phyloP scores from a whole-genome alignment of 352 stramenopile species.

The Pythium biforme region DNA sequence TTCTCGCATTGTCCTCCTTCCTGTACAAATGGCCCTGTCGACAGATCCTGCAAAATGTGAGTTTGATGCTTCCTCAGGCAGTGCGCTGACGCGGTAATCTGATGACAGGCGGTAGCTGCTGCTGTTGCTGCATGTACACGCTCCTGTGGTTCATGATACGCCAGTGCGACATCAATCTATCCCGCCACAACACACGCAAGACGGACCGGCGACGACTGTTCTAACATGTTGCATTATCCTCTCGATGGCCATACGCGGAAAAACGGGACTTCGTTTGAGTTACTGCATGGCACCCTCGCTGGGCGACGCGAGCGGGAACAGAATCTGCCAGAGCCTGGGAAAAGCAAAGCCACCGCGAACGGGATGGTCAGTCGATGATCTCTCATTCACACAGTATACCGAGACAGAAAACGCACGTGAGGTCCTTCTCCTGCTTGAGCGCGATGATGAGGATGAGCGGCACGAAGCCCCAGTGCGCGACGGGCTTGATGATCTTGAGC shows the following conservation, averaged over 20 bases:
- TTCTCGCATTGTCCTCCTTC: no score
- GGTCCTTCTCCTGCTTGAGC: constrained; percentile 70
- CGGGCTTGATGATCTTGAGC: constrained; percentile 81
- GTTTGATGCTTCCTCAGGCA: no score
- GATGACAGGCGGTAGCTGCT: no score
- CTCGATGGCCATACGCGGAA: not conserved
- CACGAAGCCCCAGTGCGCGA: constrained; percentile 82
- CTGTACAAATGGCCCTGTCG: no score
- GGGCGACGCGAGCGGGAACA: constrained; percentile 72
- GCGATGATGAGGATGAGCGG: constrained; percentile 80
- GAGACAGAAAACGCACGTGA: constrained; percentile 46
- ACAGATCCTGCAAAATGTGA: no score
- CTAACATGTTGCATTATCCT: not conserved
- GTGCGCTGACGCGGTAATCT: no score
- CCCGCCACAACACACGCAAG: not conserved
- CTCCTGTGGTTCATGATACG: no score
- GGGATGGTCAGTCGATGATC: not conserved
- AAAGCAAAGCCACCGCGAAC: constrained; percentile 5
- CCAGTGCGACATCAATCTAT: no score
- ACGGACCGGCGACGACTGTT: not conserved
- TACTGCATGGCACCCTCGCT: constrained; percentile 51
- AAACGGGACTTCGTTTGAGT: not conserved
- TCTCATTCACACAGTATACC: not conserved
- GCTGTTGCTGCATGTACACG: no score
- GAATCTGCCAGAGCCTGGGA: constrained; percentile 63